A percentile compares a stretch with the other conserved stretches of the same genome.
Evolutionary conservation across 257 asterid species (phyloP).

Genomic region (Petunia secreta): DNA sequence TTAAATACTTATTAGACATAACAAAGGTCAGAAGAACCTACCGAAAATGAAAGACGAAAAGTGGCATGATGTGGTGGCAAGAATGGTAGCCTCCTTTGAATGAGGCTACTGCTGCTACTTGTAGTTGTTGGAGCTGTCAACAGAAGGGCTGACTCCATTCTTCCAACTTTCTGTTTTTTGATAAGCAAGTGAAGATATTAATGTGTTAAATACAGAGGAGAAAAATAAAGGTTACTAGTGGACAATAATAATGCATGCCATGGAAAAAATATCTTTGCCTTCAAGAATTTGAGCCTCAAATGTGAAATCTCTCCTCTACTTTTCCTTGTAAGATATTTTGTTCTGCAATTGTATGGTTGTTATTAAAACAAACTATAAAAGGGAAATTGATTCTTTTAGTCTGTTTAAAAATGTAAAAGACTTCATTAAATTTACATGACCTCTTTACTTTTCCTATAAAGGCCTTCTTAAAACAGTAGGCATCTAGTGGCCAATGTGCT

Average conservation of each 20-base stretch:
- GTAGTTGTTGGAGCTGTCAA: slow-evolving; percentile 44
- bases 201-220: background rate
- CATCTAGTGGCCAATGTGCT: background rate
- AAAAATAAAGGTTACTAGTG: background rate
- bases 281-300: slow-evolving; percentile 40
- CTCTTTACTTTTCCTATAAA: background rate
- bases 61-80: slow-evolving; percentile 26
- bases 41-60: slow-evolving; percentile 39
- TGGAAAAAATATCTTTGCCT: slow-evolving; percentile 37
- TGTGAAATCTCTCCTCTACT: slow-evolving; percentile 13
- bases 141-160: slow-evolving; percentile 42
- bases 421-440: too few relatives aligned
- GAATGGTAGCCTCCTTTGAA: slow-evolving; percentile 12
- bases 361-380: background rate
- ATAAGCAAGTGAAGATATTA: background rate
- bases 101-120: slow-evolving; percentile 31
- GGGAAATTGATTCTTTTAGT: background rate
- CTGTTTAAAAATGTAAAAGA: too few relatives aligned
- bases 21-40: slow-evolving; percentile 38
- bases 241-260: slow-evolving; percentile 26
- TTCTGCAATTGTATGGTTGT: background rate
- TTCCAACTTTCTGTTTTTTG: slow-evolving; percentile 14
- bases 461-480: background rate
- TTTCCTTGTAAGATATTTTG: background rate
- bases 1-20: background rate